These are phyloP conservation scores for Collybia mongolica DNA, from an alignment of 768 basidiomycete genomes.

Conservation along the genomic window DNA sequence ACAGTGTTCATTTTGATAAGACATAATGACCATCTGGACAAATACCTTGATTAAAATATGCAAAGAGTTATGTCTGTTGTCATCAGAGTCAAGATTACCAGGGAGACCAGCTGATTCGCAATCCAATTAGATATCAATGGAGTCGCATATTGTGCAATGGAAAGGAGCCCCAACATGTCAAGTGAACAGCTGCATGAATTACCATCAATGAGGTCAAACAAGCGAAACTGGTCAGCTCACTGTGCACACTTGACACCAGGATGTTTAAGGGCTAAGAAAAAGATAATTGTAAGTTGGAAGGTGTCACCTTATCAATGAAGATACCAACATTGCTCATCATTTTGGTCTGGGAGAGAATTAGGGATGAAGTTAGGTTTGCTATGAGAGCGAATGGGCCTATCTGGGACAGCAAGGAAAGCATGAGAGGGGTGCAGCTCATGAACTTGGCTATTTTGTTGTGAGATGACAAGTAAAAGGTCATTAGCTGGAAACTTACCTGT, in stretches of 20 bases:
- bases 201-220: not conserved
- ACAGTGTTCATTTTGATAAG: slow-evolving; percentile 4
- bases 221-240: slow-evolving; percentile 42
- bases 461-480: not conserved
- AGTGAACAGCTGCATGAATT: slow-evolving; percentile 64
- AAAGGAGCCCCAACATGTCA: slow-evolving; percentile 92
- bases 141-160: slow-evolving; percentile 87
- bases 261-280: slow-evolving; percentile 72
- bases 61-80: slow-evolving; percentile 77
- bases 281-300: too few relatives aligned
- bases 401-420: slow-evolving; percentile 80
- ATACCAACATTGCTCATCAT: slow-evolving; percentile 62
- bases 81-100: slow-evolving; percentile 74
- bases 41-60: slow-evolving; percentile 93
- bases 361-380: slow-evolving; percentile 38
- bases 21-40: not conserved
- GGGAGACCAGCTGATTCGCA: slow-evolving; percentile 87
- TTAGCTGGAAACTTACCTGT: slow-evolving; percentile 47
- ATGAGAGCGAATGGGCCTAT: slow-evolving; percentile 41
- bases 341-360: slow-evolving; percentile 33
- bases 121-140: slow-evolving; percentile 82
- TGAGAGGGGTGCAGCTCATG: slow-evolving; percentile 91
- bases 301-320: not conserved
- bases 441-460: slow-evolving; percentile 57
- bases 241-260: slow-evolving; percentile 84